Percentiles rank a stretch among this genome's conserved stretches.
These are phyloP conservation scores for Allium sativum DNA, from an alignment of 106 monocot species.

Conservation along the genomic window DNA sequence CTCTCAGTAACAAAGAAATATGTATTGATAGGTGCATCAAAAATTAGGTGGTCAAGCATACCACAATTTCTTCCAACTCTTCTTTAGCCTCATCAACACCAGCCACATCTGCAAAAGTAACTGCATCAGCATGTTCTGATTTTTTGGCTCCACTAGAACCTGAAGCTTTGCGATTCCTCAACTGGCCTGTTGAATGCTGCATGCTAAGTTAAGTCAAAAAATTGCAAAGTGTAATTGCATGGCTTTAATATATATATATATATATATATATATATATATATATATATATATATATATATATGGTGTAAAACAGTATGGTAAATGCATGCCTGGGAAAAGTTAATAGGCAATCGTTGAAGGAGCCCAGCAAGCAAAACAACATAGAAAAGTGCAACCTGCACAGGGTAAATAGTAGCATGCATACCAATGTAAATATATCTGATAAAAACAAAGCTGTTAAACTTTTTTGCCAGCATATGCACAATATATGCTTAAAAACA, in stretches of 20 bases:
- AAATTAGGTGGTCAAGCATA: constrained; percentile 15
- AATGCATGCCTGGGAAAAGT: constrained; percentile 69
- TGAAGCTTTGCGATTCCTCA: constrained; percentile 66
- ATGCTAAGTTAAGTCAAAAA: background rate
- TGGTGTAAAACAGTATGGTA: background rate
- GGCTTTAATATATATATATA: too few relatives aligned
- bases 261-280: too few relatives aligned
- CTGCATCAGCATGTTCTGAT: constrained; percentile 64
- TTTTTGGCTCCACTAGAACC: constrained; percentile 58
- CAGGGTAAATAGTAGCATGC: constrained; percentile 3
- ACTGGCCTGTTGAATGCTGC: constrained; percentile 77
- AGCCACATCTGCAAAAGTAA: constrained; percentile 97
- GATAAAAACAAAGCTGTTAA: too few relatives aligned
- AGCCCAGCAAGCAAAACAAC: constrained; percentile 73
- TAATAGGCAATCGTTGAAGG: constrained; percentile 77
- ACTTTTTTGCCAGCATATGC: too few relatives aligned
- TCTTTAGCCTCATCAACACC: constrained; percentile 99
- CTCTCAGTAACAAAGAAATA: background rate
- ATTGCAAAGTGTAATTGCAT: too few relatives aligned
- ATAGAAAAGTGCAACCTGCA: constrained; percentile 79
- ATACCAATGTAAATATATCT: too few relatives aligned
- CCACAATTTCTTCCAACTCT: constrained; percentile 99
- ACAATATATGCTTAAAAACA: too few relatives aligned
- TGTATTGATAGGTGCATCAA: background rate
- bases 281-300: too few relatives aligned